Percentiles rank a stretch among this genome's conserved stretches.
Conservation (phyloP, 441 rosid species). For the Adansonia rubrostipa region DNA sequence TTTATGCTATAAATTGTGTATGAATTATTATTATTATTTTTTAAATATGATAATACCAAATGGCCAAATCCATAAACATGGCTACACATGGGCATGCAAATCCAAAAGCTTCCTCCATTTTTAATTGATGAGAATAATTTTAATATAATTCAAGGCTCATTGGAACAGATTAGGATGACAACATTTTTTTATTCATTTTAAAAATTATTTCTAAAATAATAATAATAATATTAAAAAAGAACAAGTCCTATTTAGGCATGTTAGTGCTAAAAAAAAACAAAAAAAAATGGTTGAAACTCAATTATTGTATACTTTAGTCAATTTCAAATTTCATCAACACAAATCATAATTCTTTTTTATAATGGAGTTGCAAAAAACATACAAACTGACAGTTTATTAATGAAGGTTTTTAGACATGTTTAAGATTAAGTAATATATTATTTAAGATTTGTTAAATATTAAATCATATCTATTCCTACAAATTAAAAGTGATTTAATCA, state of each 20-base stretch:
- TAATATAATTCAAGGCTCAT: not conserved
- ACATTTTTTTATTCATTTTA: not conserved
- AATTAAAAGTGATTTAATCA: too few relatives aligned
- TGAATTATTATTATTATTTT: not conserved
- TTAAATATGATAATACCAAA: not conserved
- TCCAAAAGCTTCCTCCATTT: not conserved
- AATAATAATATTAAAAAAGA: not conserved
- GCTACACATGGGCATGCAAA: not conserved
- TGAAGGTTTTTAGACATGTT: too few relatives aligned
- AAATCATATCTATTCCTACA: too few relatives aligned
- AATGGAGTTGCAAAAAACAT: too few relatives aligned
- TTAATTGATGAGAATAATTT: not conserved
- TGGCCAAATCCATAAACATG: not conserved
- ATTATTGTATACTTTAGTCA: not conserved
- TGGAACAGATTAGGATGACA: not conserved
- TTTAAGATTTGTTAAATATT: too few relatives aligned
- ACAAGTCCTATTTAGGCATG: not conserved
- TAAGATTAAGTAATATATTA: too few relatives aligned
- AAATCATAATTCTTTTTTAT: too few relatives aligned
- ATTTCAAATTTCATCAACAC: not conserved
- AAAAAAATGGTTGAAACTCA: not conserved
- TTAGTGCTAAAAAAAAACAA: not conserved
- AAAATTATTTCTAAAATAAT: not conserved
- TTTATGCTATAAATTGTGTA: not conserved
- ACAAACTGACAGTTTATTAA: too few relatives aligned